Conservation (phyloP, 2,329 filamentous ascomycete species). For the Colletotrichum sp. region DNA sequence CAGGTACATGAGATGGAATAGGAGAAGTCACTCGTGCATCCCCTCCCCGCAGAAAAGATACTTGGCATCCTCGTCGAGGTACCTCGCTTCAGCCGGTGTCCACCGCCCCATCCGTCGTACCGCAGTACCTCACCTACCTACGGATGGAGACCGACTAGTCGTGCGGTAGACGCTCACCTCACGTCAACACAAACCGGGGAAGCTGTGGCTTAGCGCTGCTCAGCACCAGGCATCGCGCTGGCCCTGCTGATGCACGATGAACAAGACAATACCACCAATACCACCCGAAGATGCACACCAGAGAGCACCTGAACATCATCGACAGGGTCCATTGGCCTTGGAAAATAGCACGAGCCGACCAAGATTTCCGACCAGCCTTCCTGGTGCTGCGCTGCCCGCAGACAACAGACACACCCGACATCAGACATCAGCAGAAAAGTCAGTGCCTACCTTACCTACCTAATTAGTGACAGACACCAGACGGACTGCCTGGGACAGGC, state of each 20-base stretch:
- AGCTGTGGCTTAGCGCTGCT: conserved; percentile 21
- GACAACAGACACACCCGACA: background rate
- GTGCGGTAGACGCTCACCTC: conserved; percentile 5
- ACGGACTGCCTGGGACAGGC: conserved; percentile 10
- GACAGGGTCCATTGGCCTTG: background rate
- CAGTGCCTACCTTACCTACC: background rate
- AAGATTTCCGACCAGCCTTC: background rate
- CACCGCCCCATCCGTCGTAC: background rate
- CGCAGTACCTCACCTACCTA: background rate
- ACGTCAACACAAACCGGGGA: conserved; percentile 13
- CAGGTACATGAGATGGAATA: background rate
- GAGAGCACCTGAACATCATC: background rate
- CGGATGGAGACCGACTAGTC: background rate
- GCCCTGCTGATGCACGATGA: conserved; percentile 9
- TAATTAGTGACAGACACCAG: conserved; percentile 5
- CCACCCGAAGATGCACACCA: background rate
- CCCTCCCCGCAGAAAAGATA: background rate
- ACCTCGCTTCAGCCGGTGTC: background rate
- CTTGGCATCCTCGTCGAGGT: background rate
- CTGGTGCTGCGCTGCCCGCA: background rate
- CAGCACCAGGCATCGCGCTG: conserved; percentile 12
- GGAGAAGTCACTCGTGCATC: conserved; percentile 18
- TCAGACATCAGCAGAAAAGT: conserved; percentile 1
- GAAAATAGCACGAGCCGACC: background rate
- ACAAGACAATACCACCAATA: conserved; percentile 9